Base-by-base conservation (phyloP, 2,329 filamentous ascomycete genomes). In the Trichoderma sp. region DNA sequence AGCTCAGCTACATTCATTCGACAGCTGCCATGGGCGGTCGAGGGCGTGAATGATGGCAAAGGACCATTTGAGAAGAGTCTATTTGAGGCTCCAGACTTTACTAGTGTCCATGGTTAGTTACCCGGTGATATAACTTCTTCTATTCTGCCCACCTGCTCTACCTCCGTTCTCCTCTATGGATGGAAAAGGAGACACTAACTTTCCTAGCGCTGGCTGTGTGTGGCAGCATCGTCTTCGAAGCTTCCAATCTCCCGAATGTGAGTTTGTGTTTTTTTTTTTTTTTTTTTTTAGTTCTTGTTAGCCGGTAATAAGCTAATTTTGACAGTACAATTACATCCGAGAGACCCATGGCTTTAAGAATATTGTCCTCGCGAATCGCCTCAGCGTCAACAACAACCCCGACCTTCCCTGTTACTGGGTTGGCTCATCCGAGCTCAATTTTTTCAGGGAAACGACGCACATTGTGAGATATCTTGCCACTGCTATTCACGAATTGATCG, bases 11-110 rank as follows among this genome's bases (percentile, higher is more conserved):
- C 83, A 68, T 90, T 92, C 79, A 93, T 94, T 62, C 87, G 88
- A 2, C 87, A 88, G 68, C 82, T 93, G 3, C 91, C 91, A 1
- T 94, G 91, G 92, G 82, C 85, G 11, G 83, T 84, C 4, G 77
- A 28, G 6, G 43, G 43, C 17, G 61, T 79, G 11, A 81, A 81
- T 72, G 76, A 78, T 57, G 79, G 80, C 0, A 84, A 82, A 71
- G 83, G 83, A 9, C 87, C 88, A 0, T 94, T 93, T 77, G 92
- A 94, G 79, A 93, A 93, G 77, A 88, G 89, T 76, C 87, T 88
- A 67, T 94, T 94, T 78, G 83, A 92, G 13, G 88, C 88, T 47
- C 92, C 92, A 0, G 91, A 93, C 78, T 93, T 94, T 78, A 91
- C 91, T 1, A 91, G 88, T 13, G 83, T 94, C 4, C 91, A 94